Conservation (phyloP, 306 rosid species). For the Quercus mongolica region DNA sequence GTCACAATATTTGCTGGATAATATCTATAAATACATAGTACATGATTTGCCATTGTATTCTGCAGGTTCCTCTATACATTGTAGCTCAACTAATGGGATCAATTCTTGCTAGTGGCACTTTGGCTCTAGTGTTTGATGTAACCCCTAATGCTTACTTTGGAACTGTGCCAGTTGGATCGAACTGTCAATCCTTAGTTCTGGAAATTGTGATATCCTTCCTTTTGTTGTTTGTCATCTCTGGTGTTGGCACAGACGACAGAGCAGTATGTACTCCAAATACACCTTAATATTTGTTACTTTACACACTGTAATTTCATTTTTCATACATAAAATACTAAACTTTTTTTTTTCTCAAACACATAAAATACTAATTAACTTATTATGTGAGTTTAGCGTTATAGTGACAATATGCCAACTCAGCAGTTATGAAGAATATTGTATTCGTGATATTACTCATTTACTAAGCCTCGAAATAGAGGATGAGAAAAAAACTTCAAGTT, state of each 20-base stretch:
- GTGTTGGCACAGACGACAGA: constrained; percentile 28
- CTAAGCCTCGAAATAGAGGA: no score
- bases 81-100: constrained; percentile 33
- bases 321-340: not conserved
- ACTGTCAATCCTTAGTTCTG: constrained; percentile 19
- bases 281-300: not conserved
- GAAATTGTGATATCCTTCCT: constrained; percentile 34
- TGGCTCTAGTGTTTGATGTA: constrained; percentile 20
- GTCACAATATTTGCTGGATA: not conserved
- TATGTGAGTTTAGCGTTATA: no score
- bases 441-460: no score
- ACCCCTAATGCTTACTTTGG: constrained; percentile 26
- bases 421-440: no score
- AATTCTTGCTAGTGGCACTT: constrained; percentile 33
- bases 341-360: no score
- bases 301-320: not conserved
- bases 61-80: constrained; percentile 30
- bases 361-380: no score
- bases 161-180: constrained; percentile 32
- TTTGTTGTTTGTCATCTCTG: constrained; percentile 41
- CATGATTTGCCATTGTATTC: no score
- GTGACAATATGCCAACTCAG: no score
- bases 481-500: no score
- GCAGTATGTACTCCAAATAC: constrained; percentile 12
- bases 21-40: not conserved